Percentiles rank a stretch among this genome's conserved stretches.
Evolutionary conservation across 2,329 filamentous ascomycete genomes (phyloP).

Genomic region (Colletotrichum sublineola): DNA sequence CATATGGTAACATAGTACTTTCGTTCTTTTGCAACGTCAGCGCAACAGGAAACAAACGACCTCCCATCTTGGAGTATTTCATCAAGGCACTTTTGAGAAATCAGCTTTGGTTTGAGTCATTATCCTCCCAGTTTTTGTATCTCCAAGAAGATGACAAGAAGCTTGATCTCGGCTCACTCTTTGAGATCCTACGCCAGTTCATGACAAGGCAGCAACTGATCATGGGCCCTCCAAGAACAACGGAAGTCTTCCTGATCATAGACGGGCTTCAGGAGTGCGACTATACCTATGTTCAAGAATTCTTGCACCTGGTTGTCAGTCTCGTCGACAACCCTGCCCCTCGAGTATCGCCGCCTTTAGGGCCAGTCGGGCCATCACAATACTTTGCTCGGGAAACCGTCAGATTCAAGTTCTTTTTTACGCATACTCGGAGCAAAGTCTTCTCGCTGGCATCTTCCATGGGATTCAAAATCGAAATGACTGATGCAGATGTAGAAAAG

Average conservation of each 20-base stretch:
- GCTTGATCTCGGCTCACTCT: conserved; percentile 28
- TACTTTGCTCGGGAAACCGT: conserved; percentile 1
- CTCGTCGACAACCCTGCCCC: conserved; percentile 11
- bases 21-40: conserved; percentile 44
- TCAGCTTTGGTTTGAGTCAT: conserved; percentile 39
- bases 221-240: conserved; percentile 3
- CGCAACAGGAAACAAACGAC: conserved; percentile 30
- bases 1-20: conserved; percentile 39
- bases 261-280: conserved; percentile 45
- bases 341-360: background rate
- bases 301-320: conserved; percentile 26
- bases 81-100: conserved; percentile 42
- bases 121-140: conserved; percentile 36
- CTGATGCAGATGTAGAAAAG: conserved; percentile 34
- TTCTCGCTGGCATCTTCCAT: conserved; percentile 7
- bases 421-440: conserved; percentile 19
- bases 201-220: conserved; percentile 14
- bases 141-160: conserved; percentile 21
- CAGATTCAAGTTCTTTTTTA: conserved; percentile 40
- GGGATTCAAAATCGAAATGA: conserved; percentile 20
- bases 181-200: conserved; percentile 43
- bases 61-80: conserved; percentile 44
- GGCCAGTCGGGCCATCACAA: background rate
- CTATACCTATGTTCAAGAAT: conserved; percentile 15
- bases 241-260: conserved; percentile 44